Evolutionary conservation across 164 flowering plant genomes (phyloP).

Genomic region (Aristolochia californica): DNA sequence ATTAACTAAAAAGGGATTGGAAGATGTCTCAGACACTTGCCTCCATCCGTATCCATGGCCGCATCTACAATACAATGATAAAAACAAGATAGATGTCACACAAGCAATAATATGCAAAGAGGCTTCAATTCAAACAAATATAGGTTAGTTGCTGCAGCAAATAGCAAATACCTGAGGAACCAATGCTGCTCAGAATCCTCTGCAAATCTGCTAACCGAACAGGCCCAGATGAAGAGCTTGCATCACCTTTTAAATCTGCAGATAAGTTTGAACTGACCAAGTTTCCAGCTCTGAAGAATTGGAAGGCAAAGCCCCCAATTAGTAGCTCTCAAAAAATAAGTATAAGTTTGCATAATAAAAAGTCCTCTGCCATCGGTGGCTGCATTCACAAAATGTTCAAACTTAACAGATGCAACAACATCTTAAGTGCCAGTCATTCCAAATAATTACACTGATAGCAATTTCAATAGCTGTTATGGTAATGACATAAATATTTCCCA

Average conservation of each 20-base stretch:
- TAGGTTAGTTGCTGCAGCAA: background rate
- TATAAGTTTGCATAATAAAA: too few relatives aligned
- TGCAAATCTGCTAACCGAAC: conserved; percentile 81
- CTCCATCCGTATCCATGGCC: conserved; percentile 64
- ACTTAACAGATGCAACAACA: too few relatives aligned
- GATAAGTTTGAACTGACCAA: conserved; percentile 44
- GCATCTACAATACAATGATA: conserved; percentile 30
- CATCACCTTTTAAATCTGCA: conserved; percentile 50
- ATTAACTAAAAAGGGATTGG: background rate
- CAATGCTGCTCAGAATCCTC: conserved; percentile 76
- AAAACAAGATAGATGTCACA: conserved; percentile 1
- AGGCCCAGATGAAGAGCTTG: conserved; percentile 71
- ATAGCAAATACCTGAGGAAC: conserved; percentile 39
- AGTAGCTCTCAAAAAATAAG: too few relatives aligned
- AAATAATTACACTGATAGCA: too few relatives aligned
- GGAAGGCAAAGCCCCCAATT: background rate
- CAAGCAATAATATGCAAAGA: too few relatives aligned
- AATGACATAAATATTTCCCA: too few relatives aligned
- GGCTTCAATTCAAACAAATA: too few relatives aligned
- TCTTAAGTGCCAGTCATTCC: too few relatives aligned
- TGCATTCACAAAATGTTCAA: too few relatives aligned
- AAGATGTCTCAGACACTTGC: conserved; percentile 19
- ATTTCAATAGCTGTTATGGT: too few relatives aligned
- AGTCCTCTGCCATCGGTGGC: too few relatives aligned
- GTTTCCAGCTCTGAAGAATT: conserved; percentile 53